Evolutionary conservation across 805 yeast genomes (phyloP).

Genomic region (Schizosaccharomyces japonicus): DNA sequence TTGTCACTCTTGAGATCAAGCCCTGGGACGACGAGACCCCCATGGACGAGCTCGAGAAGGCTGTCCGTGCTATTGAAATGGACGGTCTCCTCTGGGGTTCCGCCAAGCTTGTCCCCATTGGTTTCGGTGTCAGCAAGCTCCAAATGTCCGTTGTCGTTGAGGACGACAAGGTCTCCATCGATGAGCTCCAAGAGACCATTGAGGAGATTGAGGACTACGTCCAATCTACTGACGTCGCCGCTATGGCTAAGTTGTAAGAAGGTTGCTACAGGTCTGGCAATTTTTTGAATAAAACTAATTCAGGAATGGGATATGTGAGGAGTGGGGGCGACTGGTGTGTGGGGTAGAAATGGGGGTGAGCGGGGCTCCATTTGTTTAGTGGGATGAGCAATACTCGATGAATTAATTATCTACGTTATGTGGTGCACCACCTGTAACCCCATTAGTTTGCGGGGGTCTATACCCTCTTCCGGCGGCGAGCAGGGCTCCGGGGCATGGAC

Average conservation of each 20-base stretch:
- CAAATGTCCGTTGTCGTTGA: conserved; percentile 96
- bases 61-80: conserved; percentile 60
- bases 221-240: conserved; percentile 96
- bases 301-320: background rate
- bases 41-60: conserved; percentile 64
- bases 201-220: conserved; percentile 91
- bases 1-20: conserved; percentile 90
- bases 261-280: background rate
- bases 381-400: background rate
- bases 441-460: background rate
- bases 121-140: conserved; percentile 97
- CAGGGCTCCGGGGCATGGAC: background rate
- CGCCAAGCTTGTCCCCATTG: conserved; percentile 83
- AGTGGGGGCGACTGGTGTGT: background rate
- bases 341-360: background rate
- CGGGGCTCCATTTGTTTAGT: background rate
- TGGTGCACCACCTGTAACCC: background rate
- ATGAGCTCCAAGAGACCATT: conserved; percentile 50
- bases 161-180: conserved; percentile 86
- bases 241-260: conserved; percentile 88
- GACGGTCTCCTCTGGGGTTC: conserved; percentile 99
- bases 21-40: conserved; percentile 99
- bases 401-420: background rate
- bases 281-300: background rate
- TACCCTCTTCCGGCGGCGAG: background rate